These are phyloP conservation scores for Boletus eberwhitei DNA, from an alignment of 768 basidiomycete species.

Conservation along the genomic window DNA sequence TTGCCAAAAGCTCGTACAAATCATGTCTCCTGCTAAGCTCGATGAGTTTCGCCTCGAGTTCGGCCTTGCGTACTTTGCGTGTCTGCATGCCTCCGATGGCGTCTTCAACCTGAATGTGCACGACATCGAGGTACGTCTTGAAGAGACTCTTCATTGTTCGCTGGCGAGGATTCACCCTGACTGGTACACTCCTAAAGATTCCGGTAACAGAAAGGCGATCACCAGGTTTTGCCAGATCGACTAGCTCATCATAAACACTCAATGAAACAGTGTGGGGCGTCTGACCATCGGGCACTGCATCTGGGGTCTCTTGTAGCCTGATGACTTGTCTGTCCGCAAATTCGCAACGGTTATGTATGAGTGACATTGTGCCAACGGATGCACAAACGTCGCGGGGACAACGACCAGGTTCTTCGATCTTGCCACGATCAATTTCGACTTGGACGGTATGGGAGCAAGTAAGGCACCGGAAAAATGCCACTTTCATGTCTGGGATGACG, in stretches of 20 bases:
- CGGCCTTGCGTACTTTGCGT: slow-evolving; percentile 49
- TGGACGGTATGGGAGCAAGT: slow-evolving; percentile 96
- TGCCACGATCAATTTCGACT: slow-evolving; percentile 96
- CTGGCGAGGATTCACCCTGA: slow-evolving; percentile 91
- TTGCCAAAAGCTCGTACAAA: slow-evolving; percentile 80
- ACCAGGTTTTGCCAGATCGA: slow-evolving; percentile 94
- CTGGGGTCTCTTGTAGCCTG: slow-evolving; percentile 94
- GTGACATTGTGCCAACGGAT: slow-evolving; percentile 83
- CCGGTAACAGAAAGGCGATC: slow-evolving; percentile 89
- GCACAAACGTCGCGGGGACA: slow-evolving; percentile 95
- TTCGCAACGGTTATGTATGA: slow-evolving; percentile 95
- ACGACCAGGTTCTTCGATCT: slow-evolving; percentile 87
- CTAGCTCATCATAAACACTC: slow-evolving; percentile 97
- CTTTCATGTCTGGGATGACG: slow-evolving; percentile 98
- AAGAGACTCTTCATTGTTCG: slow-evolving; percentile 92
- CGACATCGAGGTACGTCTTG: slow-evolving; percentile 96
- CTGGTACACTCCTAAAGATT: slow-evolving; percentile 92
- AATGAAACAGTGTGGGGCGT: slow-evolving; percentile 97
- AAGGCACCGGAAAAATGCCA: slow-evolving; percentile 96
- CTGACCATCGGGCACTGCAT: slow-evolving; percentile 96
- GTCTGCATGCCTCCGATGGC: slow-evolving; percentile 34
- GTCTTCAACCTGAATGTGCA: slow-evolving; percentile 75
- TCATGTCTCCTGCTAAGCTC: slow-evolving; percentile 73
- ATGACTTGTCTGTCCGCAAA: slow-evolving; percentile 96
- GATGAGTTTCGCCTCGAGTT: slow-evolving; percentile 75